These are phyloP conservation scores for Globisporangium nodosum DNA, from an alignment of 352 stramenopile genomes.

Conservation along the genomic window DNA sequence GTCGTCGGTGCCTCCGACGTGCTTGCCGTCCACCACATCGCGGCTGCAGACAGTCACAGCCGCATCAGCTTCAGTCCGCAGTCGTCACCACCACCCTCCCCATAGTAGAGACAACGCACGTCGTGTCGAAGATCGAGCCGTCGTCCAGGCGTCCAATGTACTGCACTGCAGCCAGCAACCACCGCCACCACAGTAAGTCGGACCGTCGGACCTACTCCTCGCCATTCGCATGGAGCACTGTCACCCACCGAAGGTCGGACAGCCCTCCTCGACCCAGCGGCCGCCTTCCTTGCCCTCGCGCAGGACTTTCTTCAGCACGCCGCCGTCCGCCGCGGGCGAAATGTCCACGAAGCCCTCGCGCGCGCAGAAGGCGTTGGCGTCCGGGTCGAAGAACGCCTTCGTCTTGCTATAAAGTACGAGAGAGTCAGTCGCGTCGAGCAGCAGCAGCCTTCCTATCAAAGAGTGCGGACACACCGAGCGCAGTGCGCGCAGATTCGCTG, in stretches of 20 bases:
- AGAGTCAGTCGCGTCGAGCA: background rate
- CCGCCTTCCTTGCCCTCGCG: constrained; percentile 43
- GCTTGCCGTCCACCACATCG: constrained; percentile 75
- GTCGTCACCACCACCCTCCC: background rate
- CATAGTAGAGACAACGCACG: constrained; percentile 24
- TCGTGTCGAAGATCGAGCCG: constrained; percentile 86
- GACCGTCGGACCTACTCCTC: no score
- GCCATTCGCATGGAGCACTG: no score
- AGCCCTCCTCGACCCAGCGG: constrained; percentile 70
- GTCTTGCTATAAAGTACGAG: constrained; percentile 14
- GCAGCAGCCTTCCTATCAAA: background rate
- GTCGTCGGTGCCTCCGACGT: constrained; percentile 79
- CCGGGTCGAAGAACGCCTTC: constrained; percentile 75
- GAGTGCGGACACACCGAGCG: constrained; percentile 27
- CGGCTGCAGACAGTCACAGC: constrained; percentile 24
- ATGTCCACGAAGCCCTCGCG: constrained; percentile 83
- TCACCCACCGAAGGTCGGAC: constrained; percentile 60
- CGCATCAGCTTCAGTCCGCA: background rate
- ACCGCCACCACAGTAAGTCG: background rate
- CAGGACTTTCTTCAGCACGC: constrained; percentile 80
- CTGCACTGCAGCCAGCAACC: constrained; percentile 40
- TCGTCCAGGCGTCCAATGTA: constrained; percentile 79
- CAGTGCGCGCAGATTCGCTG: constrained; percentile 73
- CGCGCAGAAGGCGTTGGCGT: constrained; percentile 52
- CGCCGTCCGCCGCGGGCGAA: constrained; percentile 59